Evolutionary conservation across 257 asterid genomes (phyloP).

Genomic region (Scutellaria galericulata): DNA sequence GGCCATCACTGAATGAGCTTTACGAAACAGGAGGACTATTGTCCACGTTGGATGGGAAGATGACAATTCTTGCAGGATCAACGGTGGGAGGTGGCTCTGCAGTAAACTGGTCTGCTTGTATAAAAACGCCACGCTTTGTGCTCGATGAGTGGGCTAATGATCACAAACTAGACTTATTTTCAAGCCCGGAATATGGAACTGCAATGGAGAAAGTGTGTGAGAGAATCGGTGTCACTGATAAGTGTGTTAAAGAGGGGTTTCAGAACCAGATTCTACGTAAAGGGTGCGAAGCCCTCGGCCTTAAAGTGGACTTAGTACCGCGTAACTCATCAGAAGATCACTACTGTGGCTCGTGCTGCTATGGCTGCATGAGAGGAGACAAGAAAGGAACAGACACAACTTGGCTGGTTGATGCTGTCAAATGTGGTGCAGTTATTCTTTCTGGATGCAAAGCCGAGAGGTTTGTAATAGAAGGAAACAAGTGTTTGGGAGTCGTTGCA

Average conservation of each 20-base stretch:
- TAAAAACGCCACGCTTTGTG: constrained; percentile 60
- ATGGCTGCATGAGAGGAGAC: constrained; percentile 77
- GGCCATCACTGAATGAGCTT: constrained; percentile 69
- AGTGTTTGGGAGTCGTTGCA: constrained; percentile 70
- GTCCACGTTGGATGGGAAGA: constrained; percentile 67
- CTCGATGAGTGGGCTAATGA: constrained; percentile 65
- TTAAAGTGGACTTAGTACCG: constrained; percentile 53
- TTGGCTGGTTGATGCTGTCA: constrained; percentile 89
- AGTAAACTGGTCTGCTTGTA: constrained; percentile 84
- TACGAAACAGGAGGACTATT: constrained; percentile 77
- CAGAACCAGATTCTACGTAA: constrained; percentile 67
- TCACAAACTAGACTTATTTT: constrained; percentile 48
- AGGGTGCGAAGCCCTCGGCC: constrained; percentile 78
- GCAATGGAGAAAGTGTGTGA: constrained; percentile 78
- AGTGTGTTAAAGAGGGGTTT: constrained; percentile 67
- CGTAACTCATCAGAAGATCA: constrained; percentile 73
- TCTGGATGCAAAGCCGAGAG: constrained; percentile 74
- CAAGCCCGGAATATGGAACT: constrained; percentile 41
- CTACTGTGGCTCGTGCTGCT: constrained; percentile 80
- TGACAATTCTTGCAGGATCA: constrained; percentile 75
- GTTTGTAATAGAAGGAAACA: constrained; percentile 45
- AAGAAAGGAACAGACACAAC: constrained; percentile 85
- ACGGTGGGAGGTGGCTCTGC: constrained; percentile 99
- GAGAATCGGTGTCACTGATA: constrained; percentile 69
- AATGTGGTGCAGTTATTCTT: constrained; percentile 69